These are phyloP conservation scores for Dothideomycetes sp. DNA, from an alignment of 2,329 filamentous ascomycete genomes.

Conservation along the genomic window DNA sequence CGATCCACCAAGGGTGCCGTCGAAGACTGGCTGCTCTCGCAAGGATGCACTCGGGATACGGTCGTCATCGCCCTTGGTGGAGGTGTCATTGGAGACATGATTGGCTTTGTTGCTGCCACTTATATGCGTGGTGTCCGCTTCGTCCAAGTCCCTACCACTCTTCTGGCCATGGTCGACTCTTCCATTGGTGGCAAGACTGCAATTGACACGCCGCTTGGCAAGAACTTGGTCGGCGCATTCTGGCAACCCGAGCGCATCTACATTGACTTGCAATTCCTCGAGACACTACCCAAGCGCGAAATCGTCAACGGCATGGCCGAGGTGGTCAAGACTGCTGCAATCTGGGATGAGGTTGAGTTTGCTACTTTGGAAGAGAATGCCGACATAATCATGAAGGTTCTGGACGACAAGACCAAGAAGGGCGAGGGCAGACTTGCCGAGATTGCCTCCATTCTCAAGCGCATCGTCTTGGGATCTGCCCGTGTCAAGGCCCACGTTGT, in stretches of 20 bases:
- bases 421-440: constrained; percentile 52
- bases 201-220: constrained; percentile 90
- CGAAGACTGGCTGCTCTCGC: constrained; percentile 90
- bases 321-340: constrained; percentile 76
- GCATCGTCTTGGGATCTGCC: constrained; percentile 78
- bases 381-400: constrained; percentile 59
- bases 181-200: constrained; percentile 98
- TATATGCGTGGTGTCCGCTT: constrained; percentile 98
- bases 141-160: constrained; percentile 89
- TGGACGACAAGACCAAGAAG: constrained; percentile 48
- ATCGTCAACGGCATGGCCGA: constrained; percentile 99
- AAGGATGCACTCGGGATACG: constrained; percentile 89
- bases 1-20: constrained; percentile 89
- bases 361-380: constrained; percentile 73
- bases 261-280: constrained; percentile 84
- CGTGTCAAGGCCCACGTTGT: constrained; percentile 90
- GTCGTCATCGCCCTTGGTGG: constrained; percentile 91
- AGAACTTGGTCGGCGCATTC: constrained; percentile 91
- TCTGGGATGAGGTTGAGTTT: constrained; percentile 87
- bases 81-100: constrained; percentile 95
- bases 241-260: constrained; percentile 94
- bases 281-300: constrained; percentile 80
- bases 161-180: constrained; percentile 96
- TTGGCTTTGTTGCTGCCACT: constrained; percentile 91
- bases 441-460: constrained; percentile 44